These are phyloP conservation scores for Penicillium coffeae DNA, from an alignment of 495 filamentous ascomycete genomes.

Conservation along the genomic window DNA sequence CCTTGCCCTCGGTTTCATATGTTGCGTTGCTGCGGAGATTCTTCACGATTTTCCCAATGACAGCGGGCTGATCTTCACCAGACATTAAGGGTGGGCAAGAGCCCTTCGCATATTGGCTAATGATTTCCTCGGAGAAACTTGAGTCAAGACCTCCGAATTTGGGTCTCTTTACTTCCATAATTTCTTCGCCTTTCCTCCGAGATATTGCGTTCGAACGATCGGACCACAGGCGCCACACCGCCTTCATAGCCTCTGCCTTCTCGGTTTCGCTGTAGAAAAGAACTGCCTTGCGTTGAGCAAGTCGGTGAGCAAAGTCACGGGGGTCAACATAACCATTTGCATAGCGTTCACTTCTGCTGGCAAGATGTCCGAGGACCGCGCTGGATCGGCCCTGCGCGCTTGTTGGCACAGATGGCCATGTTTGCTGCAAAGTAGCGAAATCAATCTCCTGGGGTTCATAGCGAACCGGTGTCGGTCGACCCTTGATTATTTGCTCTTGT, in stretches of 20 bases:
- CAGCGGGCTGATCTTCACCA: slow-evolving; percentile 19
- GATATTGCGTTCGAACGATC: slow-evolving; percentile 40
- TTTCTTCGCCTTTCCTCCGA: slow-evolving; percentile 36
- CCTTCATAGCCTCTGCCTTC: slow-evolving; percentile 31
- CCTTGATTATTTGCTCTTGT: slow-evolving; percentile 28
- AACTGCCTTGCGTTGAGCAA: slow-evolving; percentile 40
- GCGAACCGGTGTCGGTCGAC: slow-evolving; percentile 27
- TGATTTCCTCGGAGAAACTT: slow-evolving; percentile 56
- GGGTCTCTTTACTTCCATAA: slow-evolving; percentile 33
- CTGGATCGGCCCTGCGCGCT: slow-evolving; percentile 24
- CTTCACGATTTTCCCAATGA: slow-evolving; percentile 33
- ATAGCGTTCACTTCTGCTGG: slow-evolving; percentile 31
- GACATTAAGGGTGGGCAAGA: slow-evolving; percentile 29
- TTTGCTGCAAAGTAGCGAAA: slow-evolving; percentile 31
- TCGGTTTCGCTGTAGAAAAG: slow-evolving; percentile 39
- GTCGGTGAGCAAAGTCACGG: slow-evolving; percentile 35
- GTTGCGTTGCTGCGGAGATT: slow-evolving; percentile 45
- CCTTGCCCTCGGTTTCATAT: slow-evolving; percentile 40
- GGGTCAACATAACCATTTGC: slow-evolving; percentile 39
- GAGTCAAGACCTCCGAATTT: slow-evolving; percentile 45
- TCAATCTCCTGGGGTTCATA: slow-evolving; percentile 33
- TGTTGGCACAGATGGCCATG: slow-evolving; percentile 42
- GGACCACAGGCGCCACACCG: slow-evolving; percentile 36
- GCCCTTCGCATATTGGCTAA: slow-evolving; percentile 69
- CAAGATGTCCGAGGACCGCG: slow-evolving; percentile 37